Percentiles rank a stretch among this genome's conserved stretches.
phyloP scores from a whole-genome alignment of 352 stramenopile genomes.

The Pythium pyrilobum region DNA sequence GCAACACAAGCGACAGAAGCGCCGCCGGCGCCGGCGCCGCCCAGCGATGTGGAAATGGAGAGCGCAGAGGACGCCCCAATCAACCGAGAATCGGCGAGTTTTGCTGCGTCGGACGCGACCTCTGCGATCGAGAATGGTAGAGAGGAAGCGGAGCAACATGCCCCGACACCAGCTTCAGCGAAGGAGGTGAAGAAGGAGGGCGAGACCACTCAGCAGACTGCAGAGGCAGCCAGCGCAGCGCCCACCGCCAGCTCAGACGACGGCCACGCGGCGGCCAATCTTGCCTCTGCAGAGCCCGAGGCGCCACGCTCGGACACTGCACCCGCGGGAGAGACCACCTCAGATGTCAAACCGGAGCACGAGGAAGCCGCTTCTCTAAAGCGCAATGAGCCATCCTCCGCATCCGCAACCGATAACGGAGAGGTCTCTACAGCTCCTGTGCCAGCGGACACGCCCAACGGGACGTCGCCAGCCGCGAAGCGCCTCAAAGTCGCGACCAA shows the following conservation, averaged over 20 bases:
- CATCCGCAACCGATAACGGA: background rate
- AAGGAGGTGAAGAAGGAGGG: background rate
- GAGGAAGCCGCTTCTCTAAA: slow-evolving; percentile 13
- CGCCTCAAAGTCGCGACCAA: slow-evolving; percentile 36
- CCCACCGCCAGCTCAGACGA: background rate
- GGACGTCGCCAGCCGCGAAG: slow-evolving; percentile 20
- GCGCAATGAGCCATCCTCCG: slow-evolving; percentile 17
- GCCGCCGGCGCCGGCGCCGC: background rate
- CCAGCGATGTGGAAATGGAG: slow-evolving; percentile 13
- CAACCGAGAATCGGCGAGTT: background rate
- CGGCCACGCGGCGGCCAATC: background rate
- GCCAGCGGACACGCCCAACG: background rate
- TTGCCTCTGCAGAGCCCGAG: background rate
- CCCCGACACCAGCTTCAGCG: background rate
- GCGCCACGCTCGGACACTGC: background rate
- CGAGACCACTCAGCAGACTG: background rate
- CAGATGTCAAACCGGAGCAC: slow-evolving; percentile 6
- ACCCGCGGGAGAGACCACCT: no score
- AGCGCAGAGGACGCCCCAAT: background rate
- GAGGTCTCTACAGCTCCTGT: background rate
- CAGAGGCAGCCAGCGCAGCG: background rate
- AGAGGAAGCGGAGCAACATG: background rate
- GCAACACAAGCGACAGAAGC: background rate
- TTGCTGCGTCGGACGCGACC: background rate
- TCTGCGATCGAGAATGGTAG: background rate